Conservation (phyloP, 176 grass and related monocot genomes). For the Oryza nivara region DNA sequence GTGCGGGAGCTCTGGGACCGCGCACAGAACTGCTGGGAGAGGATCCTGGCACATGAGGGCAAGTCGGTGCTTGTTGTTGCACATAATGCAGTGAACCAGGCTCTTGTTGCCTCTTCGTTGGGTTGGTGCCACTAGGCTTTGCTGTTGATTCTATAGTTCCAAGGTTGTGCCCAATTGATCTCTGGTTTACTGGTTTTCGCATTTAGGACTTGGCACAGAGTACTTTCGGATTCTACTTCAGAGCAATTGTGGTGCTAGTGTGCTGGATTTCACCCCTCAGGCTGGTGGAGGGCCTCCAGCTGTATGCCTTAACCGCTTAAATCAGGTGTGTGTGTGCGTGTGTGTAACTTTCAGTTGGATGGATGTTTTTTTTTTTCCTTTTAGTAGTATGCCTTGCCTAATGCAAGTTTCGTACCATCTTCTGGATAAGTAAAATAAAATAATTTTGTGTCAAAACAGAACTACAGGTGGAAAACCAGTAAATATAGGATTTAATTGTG, state of each 20-base stretch:
- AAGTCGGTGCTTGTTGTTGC: conserved; percentile 92
- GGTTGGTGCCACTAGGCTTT: conserved; percentile 44
- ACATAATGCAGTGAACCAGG: conserved; percentile 94
- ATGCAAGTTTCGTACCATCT: conserved; percentile 10
- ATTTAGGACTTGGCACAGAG: conserved; percentile 65
- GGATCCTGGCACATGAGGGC: conserved; percentile 73
- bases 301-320: conserved; percentile 89
- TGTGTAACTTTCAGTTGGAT: conserved; percentile 3
- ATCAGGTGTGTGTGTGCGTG: conserved; percentile 59
- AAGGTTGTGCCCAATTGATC: neutral
- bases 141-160: neutral
- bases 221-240: conserved; percentile 91
- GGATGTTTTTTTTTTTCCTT: conserved; percentile 5
- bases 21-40: conserved; percentile 74
- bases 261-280: conserved; percentile 80
- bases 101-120: conserved; percentile 77
- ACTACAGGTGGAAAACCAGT: conserved; percentile 7
- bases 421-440: neutral
- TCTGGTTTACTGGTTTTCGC: neutral
- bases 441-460: neutral
- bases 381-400: neutral
- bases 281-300: conserved; percentile 46
- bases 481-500: conserved; percentile 24
- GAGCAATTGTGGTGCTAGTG: conserved; percentile 90
- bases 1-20: conserved; percentile 79